Base-by-base conservation (phyloP, 306 rosid species). In the Gillenia trifoliata region DNA sequence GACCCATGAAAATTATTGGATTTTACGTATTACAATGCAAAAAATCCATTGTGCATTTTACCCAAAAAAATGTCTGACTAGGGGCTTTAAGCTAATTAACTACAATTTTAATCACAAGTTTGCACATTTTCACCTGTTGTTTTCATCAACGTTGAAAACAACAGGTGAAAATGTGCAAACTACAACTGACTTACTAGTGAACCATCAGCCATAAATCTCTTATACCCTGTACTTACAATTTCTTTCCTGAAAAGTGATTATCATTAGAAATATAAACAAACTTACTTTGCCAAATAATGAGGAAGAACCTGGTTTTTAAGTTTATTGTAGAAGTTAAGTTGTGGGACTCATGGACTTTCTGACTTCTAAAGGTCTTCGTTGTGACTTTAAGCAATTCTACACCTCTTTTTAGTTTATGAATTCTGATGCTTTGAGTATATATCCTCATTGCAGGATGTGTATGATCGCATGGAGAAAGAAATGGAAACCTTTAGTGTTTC, bases 381-480 rank as follows among this genome's bases (percentile, higher is more conserved):
- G 17, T 52, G 25, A 33, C 50, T 61, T 78, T 70, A 52, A 55
- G 65, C 25, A 76, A 65, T 20, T 68, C 40, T 78, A 30, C 50
- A 33, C 59, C 41, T 70, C 50, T 52, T 71, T 70, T 74, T 22
- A 71, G 60, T 70, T 61, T 22, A n/a, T 43, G 22, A 68, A 73
- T 31, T 69, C 83, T 83, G 59, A 81, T 80, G 70, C 82, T 73
- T 75, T n/a, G 29, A 47, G 36, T 45, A 34, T 74, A 65, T 56
- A 33, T 77, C 6, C 52, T 75, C 74, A 70, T 81, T 78, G 43
- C 79, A 94, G 99, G 95, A 80, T 66, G 79, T 94, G 55, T 92
- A 87, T 77, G 95, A 83, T 65, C 85, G 72, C 71, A 22, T 89
- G 80, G 89, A 92, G 85, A 92, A 89, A 79, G 98, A 94, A 77